phyloP scores from a whole-genome alignment of 768 basidiomycete genomes.

The Phanerodontia chrysosporium region DNA sequence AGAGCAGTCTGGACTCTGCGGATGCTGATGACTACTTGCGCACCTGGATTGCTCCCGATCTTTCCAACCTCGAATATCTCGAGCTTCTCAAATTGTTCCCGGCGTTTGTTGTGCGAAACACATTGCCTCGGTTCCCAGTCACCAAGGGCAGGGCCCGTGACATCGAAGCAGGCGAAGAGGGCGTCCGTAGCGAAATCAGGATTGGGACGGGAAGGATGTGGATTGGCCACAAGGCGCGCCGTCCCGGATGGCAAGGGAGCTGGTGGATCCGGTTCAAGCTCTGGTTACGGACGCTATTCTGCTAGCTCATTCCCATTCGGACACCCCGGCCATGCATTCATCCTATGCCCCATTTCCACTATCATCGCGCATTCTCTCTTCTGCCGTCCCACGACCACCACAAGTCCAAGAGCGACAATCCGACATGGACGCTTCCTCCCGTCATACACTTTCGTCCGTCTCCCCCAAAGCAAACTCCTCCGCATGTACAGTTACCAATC shows the following conservation, averaged over 20 bases:
- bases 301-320: conserved; percentile 33
- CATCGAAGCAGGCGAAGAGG: conserved; percentile 63
- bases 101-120: conserved; percentile 61
- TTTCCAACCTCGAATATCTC: conserved; percentile 70
- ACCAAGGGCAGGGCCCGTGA: conserved; percentile 41
- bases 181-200: conserved; percentile 53
- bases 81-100: conserved; percentile 74
- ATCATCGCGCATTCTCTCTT: background rate
- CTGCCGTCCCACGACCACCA: background rate
- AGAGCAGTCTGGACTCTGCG: conserved; percentile 23
- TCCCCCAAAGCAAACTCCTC: background rate
- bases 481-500: background rate
- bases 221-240: conserved; percentile 58
- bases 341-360: conserved; percentile 2
- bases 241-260: conserved; percentile 65
- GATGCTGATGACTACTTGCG: conserved; percentile 53
- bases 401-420: background rate
- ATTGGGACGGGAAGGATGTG: conserved; percentile 86
- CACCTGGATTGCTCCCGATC: conserved; percentile 78
- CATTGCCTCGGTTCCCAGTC: conserved; percentile 69
- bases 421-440: background rate
- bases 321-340: background rate
- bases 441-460: background rate
- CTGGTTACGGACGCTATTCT: conserved; percentile 80
- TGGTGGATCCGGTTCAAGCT: conserved; percentile 76